A percentile compares a stretch with the other conserved stretches of the same genome.
These are phyloP conservation scores for Leccinum sublutescens DNA, from an alignment of 768 basidiomycete species.

Conservation along the genomic window DNA sequence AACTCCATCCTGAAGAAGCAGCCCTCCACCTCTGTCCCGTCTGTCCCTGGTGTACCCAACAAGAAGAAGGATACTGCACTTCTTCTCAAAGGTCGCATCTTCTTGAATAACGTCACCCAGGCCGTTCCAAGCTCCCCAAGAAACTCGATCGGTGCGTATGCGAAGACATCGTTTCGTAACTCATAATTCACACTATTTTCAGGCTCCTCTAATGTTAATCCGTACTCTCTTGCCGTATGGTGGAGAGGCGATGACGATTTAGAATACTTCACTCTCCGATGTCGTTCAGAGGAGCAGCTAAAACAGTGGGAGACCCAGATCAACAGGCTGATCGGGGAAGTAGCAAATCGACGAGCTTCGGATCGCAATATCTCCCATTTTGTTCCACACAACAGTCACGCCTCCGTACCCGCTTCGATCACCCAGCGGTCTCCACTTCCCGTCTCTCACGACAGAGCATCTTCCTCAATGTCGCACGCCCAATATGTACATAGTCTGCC, in stretches of 20 bases:
- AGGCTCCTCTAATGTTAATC: constrained; percentile 52
- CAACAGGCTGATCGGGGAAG: constrained; percentile 80
- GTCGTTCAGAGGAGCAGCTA: constrained; percentile 89
- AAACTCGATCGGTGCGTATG: constrained; percentile 57
- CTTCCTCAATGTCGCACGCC: constrained; percentile 34
- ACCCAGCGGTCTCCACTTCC: constrained; percentile 36
- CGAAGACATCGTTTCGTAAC: constrained; percentile 3
- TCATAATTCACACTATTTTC: constrained; percentile 2
- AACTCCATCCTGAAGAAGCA: constrained; percentile 90
- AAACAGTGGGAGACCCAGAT: constrained; percentile 90
- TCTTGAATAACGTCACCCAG: constrained; percentile 91
- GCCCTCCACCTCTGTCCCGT: constrained; percentile 43
- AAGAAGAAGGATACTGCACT: constrained; percentile 80
- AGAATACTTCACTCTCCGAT: constrained; percentile 93
- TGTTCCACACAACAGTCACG: constrained; percentile 39
- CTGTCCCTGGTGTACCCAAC: constrained; percentile 51
- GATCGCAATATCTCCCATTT: constrained; percentile 63
- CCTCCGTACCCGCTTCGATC: constrained; percentile 37
- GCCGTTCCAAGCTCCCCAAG: constrained; percentile 63
- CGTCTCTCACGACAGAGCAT: constrained; percentile 36
- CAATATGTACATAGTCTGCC: constrained; percentile 33
- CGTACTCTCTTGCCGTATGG: constrained; percentile 84
- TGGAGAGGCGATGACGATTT: constrained; percentile 94
- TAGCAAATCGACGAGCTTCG: constrained; percentile 64
- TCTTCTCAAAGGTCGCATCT: constrained; percentile 93